A percentile compares a stretch with the other conserved stretches of the same genome.
Evolutionary conservation across 2,329 filamentous ascomycete genomes (phyloP).

Genomic region (Fonsecaea erecta): DNA sequence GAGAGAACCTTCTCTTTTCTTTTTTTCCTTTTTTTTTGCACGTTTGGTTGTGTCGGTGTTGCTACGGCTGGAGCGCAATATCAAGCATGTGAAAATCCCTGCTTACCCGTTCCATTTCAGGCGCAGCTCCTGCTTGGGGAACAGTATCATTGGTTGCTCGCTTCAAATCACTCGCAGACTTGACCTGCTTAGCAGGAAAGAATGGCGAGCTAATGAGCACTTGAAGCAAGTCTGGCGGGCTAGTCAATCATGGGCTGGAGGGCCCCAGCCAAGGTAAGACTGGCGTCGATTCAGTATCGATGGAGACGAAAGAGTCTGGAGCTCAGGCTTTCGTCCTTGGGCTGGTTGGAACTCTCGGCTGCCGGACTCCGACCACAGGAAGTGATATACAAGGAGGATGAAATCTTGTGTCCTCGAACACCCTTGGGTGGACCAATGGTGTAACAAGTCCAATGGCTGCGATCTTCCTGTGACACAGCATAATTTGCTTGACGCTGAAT

Average conservation of each 20-base stretch:
- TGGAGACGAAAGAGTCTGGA: neutral
- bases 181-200: neutral
- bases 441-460: neutral
- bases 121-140: neutral
- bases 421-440: slow-evolving; percentile 3
- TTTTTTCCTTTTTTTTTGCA: neutral
- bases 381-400: neutral
- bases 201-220: neutral
- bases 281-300: neutral
- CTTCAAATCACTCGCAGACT: slow-evolving; percentile 11
- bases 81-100: slow-evolving; percentile 12
- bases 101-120: neutral
- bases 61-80: neutral
- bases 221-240: neutral
- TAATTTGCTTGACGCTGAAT: neutral
- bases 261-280: neutral
- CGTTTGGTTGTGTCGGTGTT: neutral
- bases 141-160: neutral
- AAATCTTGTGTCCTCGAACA: neutral
- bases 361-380: neutral
- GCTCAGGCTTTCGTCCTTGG: neutral
- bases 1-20: neutral
- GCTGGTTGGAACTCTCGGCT: neutral
- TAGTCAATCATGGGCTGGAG: neutral
- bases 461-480: slow-evolving; percentile 15